phyloP scores from a whole-genome alignment of 2,329 filamentous ascomycete species.

The Fusarium pininemorale region DNA sequence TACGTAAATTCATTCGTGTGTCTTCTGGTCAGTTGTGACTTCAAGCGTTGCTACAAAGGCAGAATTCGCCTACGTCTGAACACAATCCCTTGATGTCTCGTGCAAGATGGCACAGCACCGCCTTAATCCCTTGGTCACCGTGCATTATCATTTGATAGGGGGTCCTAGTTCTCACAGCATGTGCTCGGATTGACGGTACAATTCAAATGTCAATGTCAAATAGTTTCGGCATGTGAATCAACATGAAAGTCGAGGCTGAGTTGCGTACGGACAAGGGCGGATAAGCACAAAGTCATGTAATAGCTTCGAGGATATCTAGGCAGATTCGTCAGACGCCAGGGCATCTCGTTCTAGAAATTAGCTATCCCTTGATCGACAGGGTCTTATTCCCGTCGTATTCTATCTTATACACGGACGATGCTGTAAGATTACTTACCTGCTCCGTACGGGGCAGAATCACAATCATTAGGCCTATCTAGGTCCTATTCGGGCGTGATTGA shows the following conservation, averaged over 20 bases:
- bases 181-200: neutral
- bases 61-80: slow-evolving; percentile 25
- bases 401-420: neutral
- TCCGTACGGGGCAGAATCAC: neutral
- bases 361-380: neutral
- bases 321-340: neutral
- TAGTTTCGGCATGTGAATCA: neutral
- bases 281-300: neutral
- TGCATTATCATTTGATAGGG: neutral
- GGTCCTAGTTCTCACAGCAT: neutral
- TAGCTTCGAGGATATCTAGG: neutral
- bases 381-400: slow-evolving; percentile 19
- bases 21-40: neutral
- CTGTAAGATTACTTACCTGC: neutral
- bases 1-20: too few relatives aligned
- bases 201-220: too few relatives aligned
- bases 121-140: slow-evolving; percentile 20
- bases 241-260: neutral
- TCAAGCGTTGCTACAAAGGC: neutral
- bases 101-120: slow-evolving; percentile 24
- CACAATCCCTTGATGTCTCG: slow-evolving; percentile 11
- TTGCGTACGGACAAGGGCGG: neutral
- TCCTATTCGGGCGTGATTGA: neutral
- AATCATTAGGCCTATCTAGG: neutral
- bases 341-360: neutral